These are phyloP conservation scores for Mycena polygramma DNA, from an alignment of 768 basidiomycete species.

Conservation along the genomic window DNA sequence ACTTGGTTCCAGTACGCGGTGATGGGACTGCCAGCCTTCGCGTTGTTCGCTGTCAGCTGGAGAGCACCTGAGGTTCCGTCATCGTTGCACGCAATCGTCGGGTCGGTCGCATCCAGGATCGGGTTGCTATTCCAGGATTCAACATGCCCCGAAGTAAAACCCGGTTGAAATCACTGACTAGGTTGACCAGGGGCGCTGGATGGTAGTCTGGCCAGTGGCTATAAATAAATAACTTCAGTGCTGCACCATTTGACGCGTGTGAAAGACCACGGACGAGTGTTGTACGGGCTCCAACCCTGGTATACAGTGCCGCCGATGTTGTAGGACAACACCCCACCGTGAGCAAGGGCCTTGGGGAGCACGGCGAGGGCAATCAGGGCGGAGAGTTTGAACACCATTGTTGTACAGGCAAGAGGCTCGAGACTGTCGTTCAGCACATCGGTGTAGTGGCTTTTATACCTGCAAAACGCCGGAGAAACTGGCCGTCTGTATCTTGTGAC, in stretches of 20 bases:
- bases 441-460: conserved; percentile 13
- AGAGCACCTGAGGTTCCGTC: conserved; percentile 55
- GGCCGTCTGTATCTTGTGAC: neutral
- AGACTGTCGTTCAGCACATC: neutral
- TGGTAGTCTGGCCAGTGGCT: conserved; percentile 55
- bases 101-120: conserved; percentile 52
- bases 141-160: no score
- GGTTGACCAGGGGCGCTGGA: conserved; percentile 59
- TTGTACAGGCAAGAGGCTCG: conserved; percentile 2
- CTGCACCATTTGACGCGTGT: neutral
- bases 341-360: conserved; percentile 52
- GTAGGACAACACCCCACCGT: conserved; percentile 62
- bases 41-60: conserved; percentile 55
- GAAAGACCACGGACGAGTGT: conserved; percentile 41
- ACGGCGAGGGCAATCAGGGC: conserved; percentile 43
- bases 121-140: conserved; percentile 51
- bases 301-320: conserved; percentile 54
- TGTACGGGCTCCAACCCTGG: conserved; percentile 58
- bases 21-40: conserved; percentile 57
- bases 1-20: conserved; percentile 61
- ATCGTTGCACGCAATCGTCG: conserved; percentile 61
- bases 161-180: conserved; percentile 58
- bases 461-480: conserved; percentile 25
- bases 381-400: conserved; percentile 39
- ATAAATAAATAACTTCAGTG: neutral